phyloP scores from a whole-genome alignment of 371 early-diverging fungal species.

The Dinochytrium kinnereticum region DNA sequence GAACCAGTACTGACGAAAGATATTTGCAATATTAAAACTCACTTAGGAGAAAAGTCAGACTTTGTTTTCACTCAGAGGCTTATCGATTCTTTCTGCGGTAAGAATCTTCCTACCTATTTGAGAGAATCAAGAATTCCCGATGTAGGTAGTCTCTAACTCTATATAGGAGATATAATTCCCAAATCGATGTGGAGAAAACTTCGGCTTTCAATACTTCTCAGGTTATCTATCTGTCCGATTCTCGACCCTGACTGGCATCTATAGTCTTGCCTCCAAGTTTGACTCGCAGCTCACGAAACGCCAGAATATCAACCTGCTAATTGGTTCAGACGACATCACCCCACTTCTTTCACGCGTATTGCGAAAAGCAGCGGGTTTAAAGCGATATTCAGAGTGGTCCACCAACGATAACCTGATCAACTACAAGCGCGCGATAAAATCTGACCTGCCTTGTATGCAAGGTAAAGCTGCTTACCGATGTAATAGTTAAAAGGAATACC shows the following conservation, averaged over 20 bases:
- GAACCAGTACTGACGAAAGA: neutral
- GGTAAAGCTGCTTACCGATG: no score
- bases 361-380: slow-evolving; percentile 1
- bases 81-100: slow-evolving; percentile 34
- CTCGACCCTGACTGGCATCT: no score
- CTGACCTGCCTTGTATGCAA: no score
- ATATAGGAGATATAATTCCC: slow-evolving; percentile 19
- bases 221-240: no score
- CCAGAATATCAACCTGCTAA: slow-evolving; percentile 23
- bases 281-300: slow-evolving; percentile 8
- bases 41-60: slow-evolving; percentile 25
- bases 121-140: neutral
- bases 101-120: neutral
- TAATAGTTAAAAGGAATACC: neutral
- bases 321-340: slow-evolving; percentile 13
- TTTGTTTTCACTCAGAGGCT: slow-evolving; percentile 33
- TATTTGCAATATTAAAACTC: no score
- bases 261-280: neutral
- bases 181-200: slow-evolving; percentile 27
- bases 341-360: slow-evolving; percentile 24
- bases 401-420: neutral
- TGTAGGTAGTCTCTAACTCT: neutral
- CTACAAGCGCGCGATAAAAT: no score
- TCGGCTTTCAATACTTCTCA: slow-evolving; percentile 29
- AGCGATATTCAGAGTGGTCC: slow-evolving; percentile 12